Evolutionary conservation across 2,329 filamentous ascomycete genomes (phyloP), one percentile per base, ranked within the genome.

Genomic region (Coleophoma eucalyptorum): DNA sequence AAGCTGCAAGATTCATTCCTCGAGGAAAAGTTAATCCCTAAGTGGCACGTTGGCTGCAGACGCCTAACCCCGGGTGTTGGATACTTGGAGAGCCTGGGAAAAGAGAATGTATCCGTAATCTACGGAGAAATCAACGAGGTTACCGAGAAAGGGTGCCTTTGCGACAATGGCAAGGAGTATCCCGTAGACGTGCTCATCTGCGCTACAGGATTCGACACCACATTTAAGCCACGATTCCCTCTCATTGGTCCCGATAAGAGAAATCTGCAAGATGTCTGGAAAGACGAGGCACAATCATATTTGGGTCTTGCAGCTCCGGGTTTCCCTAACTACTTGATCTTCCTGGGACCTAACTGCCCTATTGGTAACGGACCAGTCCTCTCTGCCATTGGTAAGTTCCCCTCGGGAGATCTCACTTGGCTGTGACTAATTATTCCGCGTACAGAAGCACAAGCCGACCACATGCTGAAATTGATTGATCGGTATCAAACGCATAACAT

Each of bases 401-500:
- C 6, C 4, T 21, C 5, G 3, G 11, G 4, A 3, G 5, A 42
- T 11, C 5, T 42, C 21, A 20, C 16, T 10, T 13, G 12, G 2
- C 12, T 42, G 18, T 18, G 10, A 16, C 38, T 41, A 13, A 21
- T 12, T 6, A 38, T 38, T 2, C 6, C 5, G 2, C 10, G 6
- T 38, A n/a, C 16, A 44, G 72, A 78, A 55, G 66, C 68, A 47
- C 69, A 76, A 51, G 72, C 71, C 4, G 75, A 79, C 55, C 79
- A 76, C 64, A 71, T 78, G 55, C 69, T 72, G 55, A 72, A 75
- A 55, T 59, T 77, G 37, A 70, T 80, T 51, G 71, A 77, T 62
- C 71, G 74, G 37, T 74, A 71, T 56, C 72, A 78, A 59, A 75
- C 70, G 3, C 66, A 76, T 58, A 70, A 74, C 60, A 73, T 79